Base-by-base conservation (phyloP, 2,329 filamentous ascomycete species). In the Pseudogymnoascus sp. region DNA sequence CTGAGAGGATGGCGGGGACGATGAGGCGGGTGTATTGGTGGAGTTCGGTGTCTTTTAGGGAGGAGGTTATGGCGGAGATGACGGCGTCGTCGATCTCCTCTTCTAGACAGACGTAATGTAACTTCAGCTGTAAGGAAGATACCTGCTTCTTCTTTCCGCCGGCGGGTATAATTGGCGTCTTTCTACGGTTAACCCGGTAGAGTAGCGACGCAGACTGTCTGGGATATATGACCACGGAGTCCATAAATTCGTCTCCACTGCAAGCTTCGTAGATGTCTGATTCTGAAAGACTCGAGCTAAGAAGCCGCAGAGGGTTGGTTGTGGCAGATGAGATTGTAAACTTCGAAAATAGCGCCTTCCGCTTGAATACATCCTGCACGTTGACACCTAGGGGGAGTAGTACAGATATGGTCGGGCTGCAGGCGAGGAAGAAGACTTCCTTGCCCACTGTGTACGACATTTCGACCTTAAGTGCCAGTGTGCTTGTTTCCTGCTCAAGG, bases 351-450 rank as follows among this genome's bases (percentile, higher is more conserved):
- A 97, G 79, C 0, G 85, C 81, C 6, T 86, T 77, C 65, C 90
- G 85, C 71, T 96, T 96, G 78, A 97, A 97, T 28, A 95, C 85
- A 68, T 99, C 94, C 69, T 97, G 92, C 5, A 99, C 94, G 66
- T 97, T 97, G 64, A 99, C 94, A 2, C 93, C 92, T 3, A 99
- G 80, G 0, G 91, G 90, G 4, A 99, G 78, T 1, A 88, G 82
- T 1, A 94, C 87, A 2, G 86, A 82, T 18, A 95, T 79, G 3
- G 80, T 83, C 18, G 83, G 81, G 6, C 81, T 79, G 14, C 81
- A 83, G 14, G 84, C 81, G 70, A 87, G 88, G 60, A 80, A 78
- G 65, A 90, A 89, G 6, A 77, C 78, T 2, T 86, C 88, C 2
- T 83, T 76, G 0, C 84, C 78, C 0, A 89, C 92, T 2, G 81